Percentiles rank a stretch among this genome's conserved stretches.
Evolutionary conservation across 2,329 filamentous ascomycete species (phyloP).

Genomic region (Colletotrichum sansevieriae): DNA sequence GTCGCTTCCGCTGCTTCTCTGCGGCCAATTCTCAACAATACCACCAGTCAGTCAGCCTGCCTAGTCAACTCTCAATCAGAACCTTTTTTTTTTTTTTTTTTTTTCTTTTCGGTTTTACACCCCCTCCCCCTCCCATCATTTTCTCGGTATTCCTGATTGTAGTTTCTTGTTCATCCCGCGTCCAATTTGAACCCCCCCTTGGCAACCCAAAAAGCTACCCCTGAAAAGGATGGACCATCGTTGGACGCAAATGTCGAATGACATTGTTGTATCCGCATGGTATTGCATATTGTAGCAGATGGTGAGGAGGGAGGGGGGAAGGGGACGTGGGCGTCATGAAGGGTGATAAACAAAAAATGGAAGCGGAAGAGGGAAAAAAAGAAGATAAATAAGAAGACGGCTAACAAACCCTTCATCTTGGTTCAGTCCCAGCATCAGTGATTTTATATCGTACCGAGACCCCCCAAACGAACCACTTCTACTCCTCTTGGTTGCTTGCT

Average conservation of each 20-base stretch:
- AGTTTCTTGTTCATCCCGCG: slow-evolving; percentile 31
- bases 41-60: slow-evolving; percentile 21
- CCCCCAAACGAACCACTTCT: slow-evolving; percentile 39
- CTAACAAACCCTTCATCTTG: slow-evolving; percentile 36
- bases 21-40: slow-evolving; percentile 36
- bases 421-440: slow-evolving; percentile 33
- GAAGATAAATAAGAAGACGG: slow-evolving; percentile 41
- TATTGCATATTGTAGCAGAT: slow-evolving; percentile 38
- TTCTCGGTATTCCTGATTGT: neutral
- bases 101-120: slow-evolving; percentile 4
- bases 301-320: slow-evolving; percentile 23
- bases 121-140: slow-evolving; percentile 25
- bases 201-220: slow-evolving; percentile 27
- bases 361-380: slow-evolving; percentile 10
- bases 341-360: slow-evolving; percentile 10
- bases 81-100: neutral
- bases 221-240: slow-evolving; percentile 32
- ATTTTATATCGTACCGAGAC: slow-evolving; percentile 37
- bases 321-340: neutral
- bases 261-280: slow-evolving; percentile 36
- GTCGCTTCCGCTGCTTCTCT: slow-evolving; percentile 15
- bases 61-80: slow-evolving; percentile 24
- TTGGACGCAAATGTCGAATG: slow-evolving; percentile 35
- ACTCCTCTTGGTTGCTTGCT: slow-evolving; percentile 32
- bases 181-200: slow-evolving; percentile 24